Percentiles rank a stretch among this genome's conserved stretches.
Evolutionary conservation across 169 alveolate genomes (phyloP).

Genomic region (Condylostoma magnum): DNA sequence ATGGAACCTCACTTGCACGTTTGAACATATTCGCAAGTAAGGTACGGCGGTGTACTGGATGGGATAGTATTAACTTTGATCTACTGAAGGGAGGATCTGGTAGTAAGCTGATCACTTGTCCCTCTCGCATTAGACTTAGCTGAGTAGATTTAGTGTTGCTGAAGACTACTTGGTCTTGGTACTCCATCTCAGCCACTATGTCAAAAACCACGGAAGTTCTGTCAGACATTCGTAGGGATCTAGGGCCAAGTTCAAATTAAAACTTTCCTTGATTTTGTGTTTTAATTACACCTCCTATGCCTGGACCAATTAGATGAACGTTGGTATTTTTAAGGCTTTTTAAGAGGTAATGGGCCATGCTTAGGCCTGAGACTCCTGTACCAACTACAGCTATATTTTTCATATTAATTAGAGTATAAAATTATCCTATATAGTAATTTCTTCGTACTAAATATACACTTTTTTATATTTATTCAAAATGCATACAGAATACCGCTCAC

Average conservation of each 20-base stretch:
- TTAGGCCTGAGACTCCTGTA: slow-evolving; percentile 49
- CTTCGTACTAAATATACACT: too few species aligned
- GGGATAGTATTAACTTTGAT: background rate
- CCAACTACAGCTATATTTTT: slow-evolving; percentile 47
- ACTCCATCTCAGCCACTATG: background rate
- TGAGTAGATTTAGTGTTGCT: background rate
- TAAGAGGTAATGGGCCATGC: slow-evolving; percentile 34
- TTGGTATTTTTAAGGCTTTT: background rate
- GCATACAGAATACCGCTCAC: too few species aligned
- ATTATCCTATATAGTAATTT: too few species aligned
- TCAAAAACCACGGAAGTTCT: background rate
- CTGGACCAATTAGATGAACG: background rate
- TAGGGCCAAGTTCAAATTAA: slow-evolving; percentile 20
- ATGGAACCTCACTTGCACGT: background rate
- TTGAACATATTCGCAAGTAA: background rate
- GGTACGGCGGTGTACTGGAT: background rate
- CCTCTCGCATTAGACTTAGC: background rate
- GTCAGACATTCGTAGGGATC: background rate
- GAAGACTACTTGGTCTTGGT: background rate
- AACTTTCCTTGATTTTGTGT: background rate
- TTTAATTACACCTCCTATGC: slow-evolving; percentile 24
- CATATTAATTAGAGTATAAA: background rate
- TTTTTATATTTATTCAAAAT: too few species aligned
- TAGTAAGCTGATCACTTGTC: background rate
- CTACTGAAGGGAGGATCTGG: background rate